phyloP scores from a whole-genome alignment of 805 yeast species.

The Peterozyma toletana region DNA sequence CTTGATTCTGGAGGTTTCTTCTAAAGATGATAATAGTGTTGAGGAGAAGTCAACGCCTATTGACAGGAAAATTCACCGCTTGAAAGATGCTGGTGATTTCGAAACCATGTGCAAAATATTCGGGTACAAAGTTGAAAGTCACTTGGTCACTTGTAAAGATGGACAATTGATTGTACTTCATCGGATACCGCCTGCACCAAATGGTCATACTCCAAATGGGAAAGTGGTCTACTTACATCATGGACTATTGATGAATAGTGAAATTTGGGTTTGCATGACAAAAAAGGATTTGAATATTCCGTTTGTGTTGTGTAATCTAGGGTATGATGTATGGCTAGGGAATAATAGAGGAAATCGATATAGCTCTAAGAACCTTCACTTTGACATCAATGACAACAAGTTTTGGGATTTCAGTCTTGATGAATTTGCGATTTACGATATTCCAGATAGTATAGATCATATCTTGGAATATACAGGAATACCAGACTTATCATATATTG shows the following conservation, averaged over 20 bases:
- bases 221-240: slow-evolving; percentile 80
- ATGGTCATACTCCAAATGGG: slow-evolving; percentile 14
- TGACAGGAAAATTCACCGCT: slow-evolving; percentile 18
- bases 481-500: slow-evolving; percentile 58
- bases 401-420: slow-evolving; percentile 93
- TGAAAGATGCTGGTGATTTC: slow-evolving; percentile 45
- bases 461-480: slow-evolving; percentile 47
- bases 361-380: slow-evolving; percentile 63
- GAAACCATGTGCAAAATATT: slow-evolving; percentile 60
- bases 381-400: slow-evolving; percentile 28
- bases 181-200: slow-evolving; percentile 17
- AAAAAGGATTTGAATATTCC: slow-evolving; percentile 50
- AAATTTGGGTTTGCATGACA: slow-evolving; percentile 43
- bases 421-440: slow-evolving; percentile 87
- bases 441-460: slow-evolving; percentile 78
- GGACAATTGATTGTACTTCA: slow-evolving; percentile 32
- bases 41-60: background rate
- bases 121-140: slow-evolving; percentile 28
- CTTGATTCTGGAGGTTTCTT: slow-evolving; percentile 4
- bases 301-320: slow-evolving; percentile 63
- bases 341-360: slow-evolving; percentile 90
- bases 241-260: slow-evolving; percentile 82
- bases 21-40: background rate
- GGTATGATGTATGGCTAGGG: slow-evolving; percentile 94
- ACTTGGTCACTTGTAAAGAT: slow-evolving; percentile 31